Base-by-base conservation (phyloP, 306 rosid species). In the Cicer judaicum region DNA sequence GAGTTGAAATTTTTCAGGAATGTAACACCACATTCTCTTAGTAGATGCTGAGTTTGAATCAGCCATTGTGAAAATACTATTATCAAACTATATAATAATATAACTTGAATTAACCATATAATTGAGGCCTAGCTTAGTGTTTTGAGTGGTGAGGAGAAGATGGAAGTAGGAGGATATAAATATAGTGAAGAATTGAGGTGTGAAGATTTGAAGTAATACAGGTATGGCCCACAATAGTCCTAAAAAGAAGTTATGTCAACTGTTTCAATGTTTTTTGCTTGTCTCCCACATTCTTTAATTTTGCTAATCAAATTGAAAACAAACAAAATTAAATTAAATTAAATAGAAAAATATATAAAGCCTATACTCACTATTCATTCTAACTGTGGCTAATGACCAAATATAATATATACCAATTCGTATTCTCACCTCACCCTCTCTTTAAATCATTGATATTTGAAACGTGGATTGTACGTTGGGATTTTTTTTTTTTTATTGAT, bases 1-100 rank as follows among this genome's bases (percentile, higher is more conserved):
- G 78, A 94, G 96, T 67, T 90, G 99, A 62, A 94, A 16, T 13
- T 78, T 62, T 76, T 94, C 99, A 0, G 99, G 99, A 7, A 90
- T 15, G 10, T 93, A 88, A 69, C 98, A 93, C 90, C 89, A 81
- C 93, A 90, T 85, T 78, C 96, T 92, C 13, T 39, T 64, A 0
- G 85, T 64, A 6, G 85, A 68, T 48, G 29, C 29, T 24, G 29
- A 24, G 3, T 57, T 79, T 1, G 81, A 5, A 55, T 93, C 98
- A 7, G 98, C 90, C 98, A 93, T 92, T 24, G 3, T 24, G 29
- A 24, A 24, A 24, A 24, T 24, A 24, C 29, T 24, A 49, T 13
- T 49, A 8, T 56, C 60, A 19, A 13, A 19, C 3, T 19, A 21
- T 19, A 53, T 16, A 53, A 38, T 96, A 8, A n/a, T n/a, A n/a